Base-by-base conservation (phyloP, 1,284 basidiomycete genomes). In the Sporisorium scitamineum region DNA sequence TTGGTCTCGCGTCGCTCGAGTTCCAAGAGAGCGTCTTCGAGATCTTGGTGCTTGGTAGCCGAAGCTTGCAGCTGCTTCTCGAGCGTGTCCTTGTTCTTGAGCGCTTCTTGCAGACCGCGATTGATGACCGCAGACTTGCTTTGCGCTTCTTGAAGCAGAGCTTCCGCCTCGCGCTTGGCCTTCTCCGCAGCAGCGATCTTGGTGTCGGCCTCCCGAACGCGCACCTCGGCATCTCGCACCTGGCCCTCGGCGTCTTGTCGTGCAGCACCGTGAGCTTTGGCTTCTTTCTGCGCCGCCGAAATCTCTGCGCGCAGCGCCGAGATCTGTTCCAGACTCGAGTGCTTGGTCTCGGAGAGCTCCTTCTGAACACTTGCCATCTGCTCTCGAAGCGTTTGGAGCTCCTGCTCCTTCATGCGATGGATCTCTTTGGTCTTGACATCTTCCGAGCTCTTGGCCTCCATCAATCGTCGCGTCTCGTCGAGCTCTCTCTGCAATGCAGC, bases 371-470 rank as follows among this genome's bases (percentile, higher is more conserved):
- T 79, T 37, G 86, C 82, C 37, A 90, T 89, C 81, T 94, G 91
- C 11, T 86, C 85, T n/a, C 95, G 91, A 11, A 97, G 87, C 29
- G 90, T 88, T 1, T 87, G 85, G 20, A 97, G 89, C 85, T 98
- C 95, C 48, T 91, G 89, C 77, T 96, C 94, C 82, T 92, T 93
- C 86, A 92, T 93, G 85, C 92, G 92, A 85, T 94, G 93, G 2
- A 91, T 92, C 84, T 97, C 93, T 54, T 89, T 90, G 26, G 93
- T 90, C 62, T 92, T 91, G 34, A 90, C 91, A 81, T 95, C 94
- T 83, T 97, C 95, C 22, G 91, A 92, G 1, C 91, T 90, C 86
- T 95, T 96, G 6, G 93, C 92, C 58, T 92, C 91, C 88, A 97
- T 90, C 20, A 93, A 86, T 22, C 89, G 87, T 7, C 95, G 67